Evolutionary conservation across 2,329 filamentous ascomycete genomes (phyloP).

Genomic region (Alternaria gaisen): DNA sequence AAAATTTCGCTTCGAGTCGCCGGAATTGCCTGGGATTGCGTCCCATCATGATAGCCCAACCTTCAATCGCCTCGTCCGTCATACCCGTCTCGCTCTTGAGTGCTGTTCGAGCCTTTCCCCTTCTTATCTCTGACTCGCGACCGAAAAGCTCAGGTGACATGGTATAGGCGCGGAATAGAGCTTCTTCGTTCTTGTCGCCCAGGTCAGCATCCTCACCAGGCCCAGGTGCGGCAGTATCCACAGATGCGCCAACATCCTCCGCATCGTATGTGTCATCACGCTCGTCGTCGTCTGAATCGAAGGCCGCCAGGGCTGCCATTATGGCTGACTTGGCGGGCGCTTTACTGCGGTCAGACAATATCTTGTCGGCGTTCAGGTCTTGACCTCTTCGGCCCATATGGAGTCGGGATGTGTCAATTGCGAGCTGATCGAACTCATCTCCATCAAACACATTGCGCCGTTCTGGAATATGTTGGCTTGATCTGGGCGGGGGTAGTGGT

Average conservation of each 20-base stretch:
- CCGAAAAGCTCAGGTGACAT: slow-evolving; percentile 71
- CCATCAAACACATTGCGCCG: slow-evolving; percentile 78
- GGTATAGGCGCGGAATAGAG: slow-evolving; percentile 77
- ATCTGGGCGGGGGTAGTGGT: slow-evolving; percentile 63
- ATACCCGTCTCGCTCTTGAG: slow-evolving; percentile 81
- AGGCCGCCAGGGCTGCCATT: slow-evolving; percentile 83
- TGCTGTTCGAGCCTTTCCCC: slow-evolving; percentile 67
- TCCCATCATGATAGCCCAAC: slow-evolving; percentile 87
- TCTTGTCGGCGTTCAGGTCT: slow-evolving; percentile 72
- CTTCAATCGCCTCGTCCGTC: slow-evolving; percentile 93
- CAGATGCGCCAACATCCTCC: slow-evolving; percentile 87
- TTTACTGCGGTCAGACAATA: slow-evolving; percentile 71
- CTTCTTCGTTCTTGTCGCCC: slow-evolving; percentile 69
- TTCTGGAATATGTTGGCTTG: slow-evolving; percentile 64
- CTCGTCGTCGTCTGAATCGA: slow-evolving; percentile 95
- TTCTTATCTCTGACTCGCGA: slow-evolving; percentile 74
- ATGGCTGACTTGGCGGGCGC: slow-evolving; percentile 85
- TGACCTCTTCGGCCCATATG: slow-evolving; percentile 79
- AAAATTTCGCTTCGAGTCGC: slow-evolving; percentile 75
- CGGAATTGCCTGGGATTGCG: slow-evolving; percentile 75
- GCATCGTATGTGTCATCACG: slow-evolving; percentile 96
- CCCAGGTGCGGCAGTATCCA: slow-evolving; percentile 68
- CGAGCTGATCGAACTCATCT: slow-evolving; percentile 77
- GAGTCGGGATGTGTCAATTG: slow-evolving; percentile 71
- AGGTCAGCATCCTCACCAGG: slow-evolving; percentile 66